A percentile compares a stretch with the other conserved stretches of the same genome.
Evolutionary conservation across 2,329 filamentous ascomycete species (phyloP).

Genomic region (Raffaelea arxii): DNA sequence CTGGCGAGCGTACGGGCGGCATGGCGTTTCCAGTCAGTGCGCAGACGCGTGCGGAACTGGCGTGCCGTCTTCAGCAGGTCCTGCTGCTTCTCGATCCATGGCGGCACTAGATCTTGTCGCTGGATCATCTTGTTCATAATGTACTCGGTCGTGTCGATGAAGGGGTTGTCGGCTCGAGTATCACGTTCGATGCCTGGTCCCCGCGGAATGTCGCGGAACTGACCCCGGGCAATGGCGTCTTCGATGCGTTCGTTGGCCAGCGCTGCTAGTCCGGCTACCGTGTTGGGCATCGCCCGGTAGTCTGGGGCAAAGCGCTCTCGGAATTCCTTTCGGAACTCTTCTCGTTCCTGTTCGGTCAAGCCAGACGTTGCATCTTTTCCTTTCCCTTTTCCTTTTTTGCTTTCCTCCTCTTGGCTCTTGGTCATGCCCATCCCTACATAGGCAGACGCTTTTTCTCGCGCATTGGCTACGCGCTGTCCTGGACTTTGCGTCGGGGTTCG

Average conservation of each 20-base stretch:
- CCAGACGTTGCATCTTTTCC: slow-evolving; percentile 11
- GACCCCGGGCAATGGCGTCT: slow-evolving; percentile 81
- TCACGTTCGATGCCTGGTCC: slow-evolving; percentile 75
- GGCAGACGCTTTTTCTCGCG: slow-evolving; percentile 45
- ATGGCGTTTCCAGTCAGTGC: slow-evolving; percentile 77
- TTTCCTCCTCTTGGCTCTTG: too few species aligned
- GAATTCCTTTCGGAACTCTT: slow-evolving; percentile 61
- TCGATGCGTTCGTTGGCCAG: slow-evolving; percentile 86
- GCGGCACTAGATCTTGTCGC: slow-evolving; percentile 87
- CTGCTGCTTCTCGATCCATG: slow-evolving; percentile 99
- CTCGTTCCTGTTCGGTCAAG: slow-evolving; percentile 61
- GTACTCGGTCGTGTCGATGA: slow-evolving; percentile 93
- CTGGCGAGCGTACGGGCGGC: slow-evolving; percentile 70
- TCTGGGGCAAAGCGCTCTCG: slow-evolving; percentile 70
- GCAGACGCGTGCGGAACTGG: slow-evolving; percentile 63
- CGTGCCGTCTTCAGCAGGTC: slow-evolving; percentile 63
- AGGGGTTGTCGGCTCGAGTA: slow-evolving; percentile 72
- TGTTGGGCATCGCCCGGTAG: slow-evolving; percentile 63
- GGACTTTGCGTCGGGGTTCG: slow-evolving; percentile 27
- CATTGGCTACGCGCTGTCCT: slow-evolving; percentile 39
- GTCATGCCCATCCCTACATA: slow-evolving; percentile 32
- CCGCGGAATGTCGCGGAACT: slow-evolving; percentile 75
- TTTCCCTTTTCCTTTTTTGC: slow-evolving; percentile 34
- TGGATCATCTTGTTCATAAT: slow-evolving; percentile 99
- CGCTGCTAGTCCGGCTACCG: slow-evolving; percentile 67